Evolutionary conservation across 176 grass and related monocot species (phyloP), one percentile per base, ranked within the genome.

Genomic region (Neostapfia colusana): DNA sequence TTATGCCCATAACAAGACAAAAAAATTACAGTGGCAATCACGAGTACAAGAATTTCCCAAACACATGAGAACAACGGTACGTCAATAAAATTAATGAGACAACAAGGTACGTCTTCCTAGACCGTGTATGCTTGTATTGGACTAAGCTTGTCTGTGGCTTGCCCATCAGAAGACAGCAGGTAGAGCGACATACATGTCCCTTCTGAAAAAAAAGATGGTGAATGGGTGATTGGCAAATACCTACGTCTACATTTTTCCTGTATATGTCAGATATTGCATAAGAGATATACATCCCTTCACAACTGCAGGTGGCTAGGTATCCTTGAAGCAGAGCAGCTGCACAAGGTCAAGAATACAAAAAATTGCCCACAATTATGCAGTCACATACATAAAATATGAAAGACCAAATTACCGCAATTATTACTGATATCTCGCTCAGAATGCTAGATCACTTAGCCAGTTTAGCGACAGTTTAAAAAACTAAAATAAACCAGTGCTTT

Each of bases 101-200:
- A 24, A 67, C 0, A 25, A 67, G 10, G 10, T 60, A 67, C 50
- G 49, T 48, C 12, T 11, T 49, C 63, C 14, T 38, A 37, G 41
- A 65, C 20, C 38, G 35, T 0, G 41, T 3, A 49, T 46, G 42
- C 51, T 51, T 61, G 31, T 8, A 27, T 14, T 21, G 59, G 20
- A 62, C 78, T 48, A 20, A 51, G 17, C 17, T 20, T 18, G 26
- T n/a, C 39, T 31, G 41, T 83, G 23, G 27, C n/a, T 76, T 67
- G 28, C 8, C 11, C 64, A 62, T 70, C n/a, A 69, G 25, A 83
- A 40, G 24, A 16, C 20, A 67, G 45, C 1, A 46, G 65, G 38
- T 43, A 46, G 6, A 12, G 23, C 16, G 18, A 66, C 41, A 61
- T 6, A 13, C 14, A 24, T 36, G 14, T 8, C 8, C n/a, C 26